Evolutionary conservation across 106 monocot species (phyloP).

Genomic region (Posidonia australis): DNA sequence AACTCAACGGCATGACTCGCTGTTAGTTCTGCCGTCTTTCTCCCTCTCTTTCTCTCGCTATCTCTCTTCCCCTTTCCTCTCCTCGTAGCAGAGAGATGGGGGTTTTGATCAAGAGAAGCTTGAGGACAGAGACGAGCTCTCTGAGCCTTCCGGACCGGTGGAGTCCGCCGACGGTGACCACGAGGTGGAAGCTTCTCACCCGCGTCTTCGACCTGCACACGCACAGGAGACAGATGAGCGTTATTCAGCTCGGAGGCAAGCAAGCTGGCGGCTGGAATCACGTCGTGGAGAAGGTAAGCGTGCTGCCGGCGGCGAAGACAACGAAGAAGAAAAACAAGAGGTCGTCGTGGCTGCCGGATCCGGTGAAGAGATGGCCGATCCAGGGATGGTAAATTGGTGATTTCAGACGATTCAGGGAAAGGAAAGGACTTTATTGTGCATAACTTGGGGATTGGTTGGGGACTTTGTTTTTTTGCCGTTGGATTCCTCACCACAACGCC

Average conservation of each 20-base stretch:
- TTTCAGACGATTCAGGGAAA: too few relatives aligned
- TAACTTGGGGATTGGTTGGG: too few relatives aligned
- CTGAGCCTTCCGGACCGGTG: background rate
- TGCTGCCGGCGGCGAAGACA: background rate
- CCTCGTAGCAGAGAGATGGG: too few relatives aligned
- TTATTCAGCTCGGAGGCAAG: background rate
- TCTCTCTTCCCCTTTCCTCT: too few relatives aligned
- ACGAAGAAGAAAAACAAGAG: background rate
- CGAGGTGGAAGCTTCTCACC: background rate
- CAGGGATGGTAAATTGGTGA: slow-evolving; percentile 3
- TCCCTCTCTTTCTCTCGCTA: too few relatives aligned
- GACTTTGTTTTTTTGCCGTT: too few relatives aligned
- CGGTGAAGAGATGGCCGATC: background rate
- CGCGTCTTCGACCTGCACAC: background rate
- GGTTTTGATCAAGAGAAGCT: too few relatives aligned
- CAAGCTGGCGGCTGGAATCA: too few relatives aligned
- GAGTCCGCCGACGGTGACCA: background rate
- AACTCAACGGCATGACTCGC: too few relatives aligned
- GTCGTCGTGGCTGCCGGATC: slow-evolving; percentile 5
- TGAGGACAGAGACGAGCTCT: background rate
- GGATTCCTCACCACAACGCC: too few relatives aligned
- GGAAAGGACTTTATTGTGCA: too few relatives aligned
- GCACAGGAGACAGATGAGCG: background rate
- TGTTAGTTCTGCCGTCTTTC: too few relatives aligned
- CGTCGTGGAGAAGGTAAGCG: background rate